Evolutionary conservation across 1,139 yeast species (phyloP), one percentile per base, ranked within the genome.

Genomic region (Blastobotrys malaysiensis): DNA sequence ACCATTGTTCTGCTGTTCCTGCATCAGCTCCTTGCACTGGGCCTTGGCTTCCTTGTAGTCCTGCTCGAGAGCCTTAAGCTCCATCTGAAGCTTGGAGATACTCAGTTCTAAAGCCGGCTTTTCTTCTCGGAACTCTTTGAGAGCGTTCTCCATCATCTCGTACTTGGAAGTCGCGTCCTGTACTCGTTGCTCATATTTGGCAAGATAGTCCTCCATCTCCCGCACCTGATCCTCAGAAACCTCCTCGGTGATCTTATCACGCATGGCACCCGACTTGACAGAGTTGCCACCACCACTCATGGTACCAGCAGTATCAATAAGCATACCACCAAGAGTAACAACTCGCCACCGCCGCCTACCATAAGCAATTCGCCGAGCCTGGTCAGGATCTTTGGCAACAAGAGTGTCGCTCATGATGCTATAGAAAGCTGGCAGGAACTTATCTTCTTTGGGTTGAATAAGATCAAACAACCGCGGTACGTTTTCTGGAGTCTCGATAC

Each of bases 271-370:
- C 52, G 75, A 75, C 14, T 81, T 77, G 14, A 80, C 82, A 48
- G 78, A 75, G 49, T 79, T 81, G 53, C 98, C 98, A 71, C 99
- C 99, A 64, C 99, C 99, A 51, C 95, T 84, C 86, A 95, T 86
- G 1, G 98, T 88, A 70, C 99, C 99, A 1, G 96, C 87, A n/a
- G 86, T 83, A 65, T 91, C 98, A 55, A 95, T 93, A 36, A 93
- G 76, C 63, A 89, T 87, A 27, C 99, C 99, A 69, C 88, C 96
- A 14, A 90, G 71, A 0, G 99, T 89, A 0, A 95, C 99, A 11
- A 91, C 98, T 64, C 96, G 80, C 78, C 83, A 88, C 58, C 96
- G 75, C 59, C 77, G 81, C 2, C 77, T 73, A 1, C 97, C 96
- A 73, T 86, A 93, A 0, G 99, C 98, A 44, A 93, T 95, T 46